These are phyloP conservation scores for Beauveria sp. DNA, from an alignment of 2,329 filamentous ascomycete genomes.

Conservation along the genomic window DNA sequence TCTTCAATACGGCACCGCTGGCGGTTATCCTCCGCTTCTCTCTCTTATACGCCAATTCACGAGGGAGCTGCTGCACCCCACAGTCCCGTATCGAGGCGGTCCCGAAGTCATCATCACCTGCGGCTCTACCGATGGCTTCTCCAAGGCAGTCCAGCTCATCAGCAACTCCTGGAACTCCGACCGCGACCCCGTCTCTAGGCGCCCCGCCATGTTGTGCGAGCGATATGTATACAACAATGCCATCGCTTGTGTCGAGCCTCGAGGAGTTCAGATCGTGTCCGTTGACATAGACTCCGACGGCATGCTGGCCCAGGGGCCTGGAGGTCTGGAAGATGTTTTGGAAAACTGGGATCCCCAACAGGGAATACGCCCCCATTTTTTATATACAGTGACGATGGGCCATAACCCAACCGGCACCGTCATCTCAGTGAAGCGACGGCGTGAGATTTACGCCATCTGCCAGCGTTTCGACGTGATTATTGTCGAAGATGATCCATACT, in stretches of 20 bases:
- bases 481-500: conserved; percentile 91
- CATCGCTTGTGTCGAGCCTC: conserved; percentile 56
- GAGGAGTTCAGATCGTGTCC: conserved; percentile 64
- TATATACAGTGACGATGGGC: conserved; percentile 83
- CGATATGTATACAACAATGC: conserved; percentile 75
- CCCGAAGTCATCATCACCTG: conserved; percentile 73
- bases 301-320: conserved; percentile 66
- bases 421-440: conserved; percentile 63
- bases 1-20: conserved; percentile 77
- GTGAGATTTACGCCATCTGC: conserved; percentile 72
- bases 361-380: conserved; percentile 70
- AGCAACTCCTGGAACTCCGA: conserved; percentile 67
- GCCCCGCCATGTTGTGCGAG: conserved; percentile 74
- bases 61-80: conserved; percentile 68
- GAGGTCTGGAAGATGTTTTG: conserved; percentile 69
- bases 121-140: conserved; percentile 79
- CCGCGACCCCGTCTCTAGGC: conserved; percentile 56
- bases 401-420: conserved; percentile 82
- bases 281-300: conserved; percentile 73
- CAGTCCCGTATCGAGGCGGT: conserved; percentile 68
- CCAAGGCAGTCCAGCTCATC: conserved; percentile 69
- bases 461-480: conserved; percentile 84
- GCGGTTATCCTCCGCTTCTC: conserved; percentile 72
- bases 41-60: conserved; percentile 74
- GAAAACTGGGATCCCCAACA: conserved; percentile 70